Evolutionary conservation across 108 stramenopile genomes (phyloP).

Genomic region (Conticribra weissflogii): DNA sequence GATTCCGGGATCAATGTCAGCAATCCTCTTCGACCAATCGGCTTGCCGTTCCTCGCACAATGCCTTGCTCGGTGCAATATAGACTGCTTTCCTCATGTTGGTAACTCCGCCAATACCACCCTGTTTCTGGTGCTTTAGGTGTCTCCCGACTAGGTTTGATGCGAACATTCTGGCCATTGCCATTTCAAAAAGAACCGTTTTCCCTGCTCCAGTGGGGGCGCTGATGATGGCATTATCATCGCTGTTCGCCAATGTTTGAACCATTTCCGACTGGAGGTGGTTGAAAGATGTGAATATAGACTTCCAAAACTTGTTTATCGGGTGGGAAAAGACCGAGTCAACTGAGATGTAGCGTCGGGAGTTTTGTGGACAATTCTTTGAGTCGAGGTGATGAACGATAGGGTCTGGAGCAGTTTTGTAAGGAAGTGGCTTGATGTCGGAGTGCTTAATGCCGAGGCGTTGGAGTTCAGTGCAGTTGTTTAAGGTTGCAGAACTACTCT

Average conservation of each 20-base stretch:
- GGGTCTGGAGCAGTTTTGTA: conserved; percentile 37
- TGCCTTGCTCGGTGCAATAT: conserved; percentile 95
- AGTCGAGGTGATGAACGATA: conserved; percentile 53
- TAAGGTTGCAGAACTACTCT: too few species aligned
- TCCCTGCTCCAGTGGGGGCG: conserved; percentile 99
- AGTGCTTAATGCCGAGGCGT: conserved; percentile 30
- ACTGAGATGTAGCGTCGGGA: conserved; percentile 51
- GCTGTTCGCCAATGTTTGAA: conserved; percentile 48
- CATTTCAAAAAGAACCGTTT: conserved; percentile 95
- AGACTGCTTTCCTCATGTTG: conserved; percentile 80
- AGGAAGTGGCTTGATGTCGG: conserved; percentile 30
- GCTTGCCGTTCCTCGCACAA: conserved; percentile 90
- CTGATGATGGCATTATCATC: conserved; percentile 95
- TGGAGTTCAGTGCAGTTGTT: conserved; percentile 30
- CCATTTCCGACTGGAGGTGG: conserved; percentile 77
- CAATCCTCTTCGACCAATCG: conserved; percentile 86
- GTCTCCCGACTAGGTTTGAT: conserved; percentile 9
- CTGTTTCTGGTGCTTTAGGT: conserved; percentile 34
- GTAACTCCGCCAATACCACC: conserved; percentile 45
- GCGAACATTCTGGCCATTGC: conserved; percentile 86
- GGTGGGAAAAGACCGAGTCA: conserved; percentile 53
- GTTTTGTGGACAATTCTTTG: conserved; percentile 55
- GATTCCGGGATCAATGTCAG: conserved; percentile 62
- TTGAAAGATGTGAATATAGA: conserved; percentile 75
- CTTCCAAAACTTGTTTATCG: conserved; percentile 60